Conservation (phyloP, 192 early-diverging fungal species). For the Chytriomyces confervae region DNA sequence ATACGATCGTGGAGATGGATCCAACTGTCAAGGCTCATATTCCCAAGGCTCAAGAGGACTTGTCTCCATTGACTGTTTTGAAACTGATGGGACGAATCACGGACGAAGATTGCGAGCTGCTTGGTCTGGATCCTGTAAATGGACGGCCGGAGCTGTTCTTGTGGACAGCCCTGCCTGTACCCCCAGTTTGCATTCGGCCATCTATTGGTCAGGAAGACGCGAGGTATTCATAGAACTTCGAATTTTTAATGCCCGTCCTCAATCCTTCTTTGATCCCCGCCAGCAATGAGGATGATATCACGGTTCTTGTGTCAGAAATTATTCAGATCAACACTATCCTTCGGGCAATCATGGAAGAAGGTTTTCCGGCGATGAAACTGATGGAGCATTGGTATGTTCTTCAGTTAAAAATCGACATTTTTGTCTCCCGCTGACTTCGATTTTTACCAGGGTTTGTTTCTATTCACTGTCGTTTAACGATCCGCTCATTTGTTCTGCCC, state of each 20-base stretch:
- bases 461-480: not conserved
- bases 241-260: not conserved
- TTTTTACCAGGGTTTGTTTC: not conserved
- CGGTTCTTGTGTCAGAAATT: slow-evolving; percentile 93
- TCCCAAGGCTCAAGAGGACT: slow-evolving; percentile 87
- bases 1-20: slow-evolving; percentile 70
- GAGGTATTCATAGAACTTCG: slow-evolving; percentile 38
- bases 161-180: slow-evolving; percentile 94
- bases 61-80: slow-evolving; percentile 88
- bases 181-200: slow-evolving; percentile 94
- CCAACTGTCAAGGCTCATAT: slow-evolving; percentile 80
- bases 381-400: slow-evolving; percentile 31
- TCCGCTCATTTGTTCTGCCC: slow-evolving; percentile 40
- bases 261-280: not conserved
- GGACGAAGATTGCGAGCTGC: slow-evolving; percentile 93
- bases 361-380: slow-evolving; percentile 14
- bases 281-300: slow-evolving; percentile 97
- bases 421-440: not conserved
- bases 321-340: slow-evolving; percentile 74
- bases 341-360: slow-evolving; percentile 22
- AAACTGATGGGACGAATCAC: slow-evolving; percentile 86
- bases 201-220: slow-evolving; percentile 92
- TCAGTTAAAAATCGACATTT: not conserved
- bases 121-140: slow-evolving; percentile 84
- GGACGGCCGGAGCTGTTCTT: slow-evolving; percentile 92